Base-by-base conservation (phyloP, 2,329 filamentous ascomycete genomes). In the Cladosporium halotolerans region DNA sequence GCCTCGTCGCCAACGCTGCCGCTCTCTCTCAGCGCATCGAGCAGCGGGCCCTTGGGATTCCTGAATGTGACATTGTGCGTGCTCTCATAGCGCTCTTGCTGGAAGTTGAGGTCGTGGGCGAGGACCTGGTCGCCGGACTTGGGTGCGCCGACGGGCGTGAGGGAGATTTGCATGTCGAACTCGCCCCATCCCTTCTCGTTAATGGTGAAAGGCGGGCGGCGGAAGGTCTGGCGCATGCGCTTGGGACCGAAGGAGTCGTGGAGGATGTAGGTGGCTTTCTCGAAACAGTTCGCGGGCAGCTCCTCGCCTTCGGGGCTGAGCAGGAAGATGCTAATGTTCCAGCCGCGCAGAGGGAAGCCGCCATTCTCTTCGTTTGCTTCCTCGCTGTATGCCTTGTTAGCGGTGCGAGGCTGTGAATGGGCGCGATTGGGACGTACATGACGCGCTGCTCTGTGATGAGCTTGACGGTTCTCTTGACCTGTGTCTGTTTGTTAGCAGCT, bases 101-200 rank as follows among this genome's bases (percentile, higher is more conserved):
- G 79, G 72, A 99, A 99, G 78, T 97, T 96, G 57, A 99, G 80
- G 68, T 99, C 93, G 71, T 99, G 93, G 47, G 78, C 74, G 59
- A 99, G 78, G 11, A 81, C 78, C 66, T 89, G 82, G 66, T 96
- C 92, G 54, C 85, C 83, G 54, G 82, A 86, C 77, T 96, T 96
- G 72, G 93, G 89, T 16, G 57, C 59, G 16, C 67, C 68, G 31
- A 86, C 84, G 41, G 86, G 88, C 66, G 84, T 86, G 62, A 95
- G 80, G 57, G 88, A 83, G 65, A 97, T 93, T 45, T 78, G 79
- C 84, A 99, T 92, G 69, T 97, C 93, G 70, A 99, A 99, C 74
- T 97, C 93, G 66, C 93, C 93, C 93, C 93, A 99, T 62, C 93
- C 93, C 73, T 96, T 88, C 72, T 99, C 95, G 59, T 83, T 78